Evolutionary conservation across 163 green algal genomes (phyloP), one percentile per base, ranked within the genome.

Genomic region (Trebouxia gelatinosa): DNA sequence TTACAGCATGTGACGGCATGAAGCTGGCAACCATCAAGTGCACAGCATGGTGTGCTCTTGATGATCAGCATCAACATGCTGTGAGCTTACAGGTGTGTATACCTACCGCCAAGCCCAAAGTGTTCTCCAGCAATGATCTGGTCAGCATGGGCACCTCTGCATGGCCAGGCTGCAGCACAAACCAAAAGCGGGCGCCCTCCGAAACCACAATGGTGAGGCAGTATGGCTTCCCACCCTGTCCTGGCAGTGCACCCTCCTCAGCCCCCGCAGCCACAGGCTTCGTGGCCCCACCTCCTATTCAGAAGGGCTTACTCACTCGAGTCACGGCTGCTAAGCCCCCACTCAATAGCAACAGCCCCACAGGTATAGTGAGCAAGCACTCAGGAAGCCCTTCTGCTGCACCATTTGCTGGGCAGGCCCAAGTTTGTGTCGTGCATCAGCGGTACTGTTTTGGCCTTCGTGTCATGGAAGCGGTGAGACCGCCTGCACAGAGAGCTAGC

Each of bases 201-300:
- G 40, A 59, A 29, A 61, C 68, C 11, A 38, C 46, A 5, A 68
- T 68, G 51, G 72, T 78, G 37, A 50, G 72, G 51, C 51, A 78
- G 72, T 68, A 68, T 46, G 76, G 64, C 31, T 68, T 51, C 23
- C 64, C 40, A 32, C 29, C 39, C 9, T 64, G 43, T 29, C 68
- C 43, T 31, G 51, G n/a, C 34, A 81, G 58, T 29, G 66, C 64
- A 16, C 77, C 77, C 26, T 71, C 77, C 16, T 81, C 77, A 32
- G 77, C 77, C 35, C 77, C 77, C 7, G 77, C 77, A 9, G 54
- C 66, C 46, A 61, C 68, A 29, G 46, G 40, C 68, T 62, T 76
- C n/a, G 21, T 72, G 35, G 35, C 64, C 35, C 64, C 64, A 21
- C 16, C 64, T 37, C 35, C 6, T 37, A 50, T 35, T 23, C 64